phyloP scores from a whole-genome alignment of 331 rosid genomes.

The Telfairia occidentalis region DNA sequence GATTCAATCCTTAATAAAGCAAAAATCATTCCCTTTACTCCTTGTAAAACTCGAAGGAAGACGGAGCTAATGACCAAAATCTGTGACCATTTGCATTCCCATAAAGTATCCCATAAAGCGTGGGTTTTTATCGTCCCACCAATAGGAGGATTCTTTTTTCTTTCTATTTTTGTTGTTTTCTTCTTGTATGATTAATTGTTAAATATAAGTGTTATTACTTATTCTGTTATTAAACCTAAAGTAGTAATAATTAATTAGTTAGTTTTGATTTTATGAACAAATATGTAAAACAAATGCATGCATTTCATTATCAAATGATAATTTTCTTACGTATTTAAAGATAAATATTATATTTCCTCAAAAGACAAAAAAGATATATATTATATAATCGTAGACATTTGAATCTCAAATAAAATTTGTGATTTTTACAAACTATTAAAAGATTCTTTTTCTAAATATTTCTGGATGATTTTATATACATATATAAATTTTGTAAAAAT shows the following conservation, averaged over 20 bases:
- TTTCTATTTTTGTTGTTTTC: background rate
- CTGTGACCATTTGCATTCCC: no score
- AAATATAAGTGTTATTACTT: background rate
- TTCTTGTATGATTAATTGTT: background rate
- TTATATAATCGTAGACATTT: no score
- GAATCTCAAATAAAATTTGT: no score
- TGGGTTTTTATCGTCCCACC: background rate
- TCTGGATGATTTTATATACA: background rate
- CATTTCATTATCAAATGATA: background rate
- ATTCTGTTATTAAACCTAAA: no score
- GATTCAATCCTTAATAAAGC: no score
- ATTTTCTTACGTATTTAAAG: background rate
- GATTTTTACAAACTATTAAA: background rate
- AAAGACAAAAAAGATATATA: no score
- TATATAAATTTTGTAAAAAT: background rate
- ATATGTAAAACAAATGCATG: no score
- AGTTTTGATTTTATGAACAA: background rate
- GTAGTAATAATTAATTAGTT: background rate
- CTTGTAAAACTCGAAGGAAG: no score
- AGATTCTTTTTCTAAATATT: background rate
- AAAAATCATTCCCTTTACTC: no score
- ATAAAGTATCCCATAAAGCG: background rate
- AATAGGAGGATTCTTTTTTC: background rate
- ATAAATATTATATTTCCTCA: no score
- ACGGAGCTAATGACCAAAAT: no score